Evolutionary conservation across 2,329 filamentous ascomycete species (phyloP).

Genomic region (Alternaria tenuissima): DNA sequence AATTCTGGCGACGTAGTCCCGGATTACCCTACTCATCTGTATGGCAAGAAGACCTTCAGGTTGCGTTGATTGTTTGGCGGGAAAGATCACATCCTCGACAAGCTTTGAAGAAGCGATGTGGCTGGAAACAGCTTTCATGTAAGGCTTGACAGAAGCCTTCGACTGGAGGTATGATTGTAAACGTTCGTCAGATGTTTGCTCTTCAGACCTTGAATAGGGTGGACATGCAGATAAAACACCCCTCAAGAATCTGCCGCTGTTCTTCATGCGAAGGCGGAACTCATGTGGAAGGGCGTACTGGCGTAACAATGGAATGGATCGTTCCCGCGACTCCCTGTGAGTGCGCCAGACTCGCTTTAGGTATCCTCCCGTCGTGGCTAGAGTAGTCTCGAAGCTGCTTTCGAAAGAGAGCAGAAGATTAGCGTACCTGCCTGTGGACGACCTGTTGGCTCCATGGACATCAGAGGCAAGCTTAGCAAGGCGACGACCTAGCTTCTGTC

Average conservation of each 20-base stretch:
- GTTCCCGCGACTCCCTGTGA: constrained; percentile 35
- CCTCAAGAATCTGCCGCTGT: constrained; percentile 26
- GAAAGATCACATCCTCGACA: constrained; percentile 31
- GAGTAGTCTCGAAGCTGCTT: constrained; percentile 20
- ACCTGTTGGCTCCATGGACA: background rate
- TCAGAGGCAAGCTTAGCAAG: constrained; percentile 65
- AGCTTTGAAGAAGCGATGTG: constrained; percentile 23
- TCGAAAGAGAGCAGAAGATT: constrained; percentile 9
- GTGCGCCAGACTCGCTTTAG: constrained; percentile 33
- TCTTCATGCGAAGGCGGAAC: constrained; percentile 26
- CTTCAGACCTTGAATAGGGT: background rate
- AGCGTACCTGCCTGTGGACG: background rate
- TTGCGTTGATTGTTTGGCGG: constrained; percentile 37
- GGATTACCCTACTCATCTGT: constrained; percentile 54
- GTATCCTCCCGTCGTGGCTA: constrained; percentile 22
- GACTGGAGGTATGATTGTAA: constrained; percentile 26
- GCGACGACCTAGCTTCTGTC: constrained; percentile 64
- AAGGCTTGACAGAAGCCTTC: constrained; percentile 26
- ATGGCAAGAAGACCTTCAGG: constrained; percentile 3
- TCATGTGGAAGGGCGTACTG: constrained; percentile 38
- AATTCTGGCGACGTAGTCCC: constrained; percentile 17
- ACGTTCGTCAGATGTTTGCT: constrained; percentile 16
- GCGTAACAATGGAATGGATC: constrained; percentile 56
- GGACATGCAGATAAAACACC: constrained; percentile 3
- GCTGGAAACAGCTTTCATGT: constrained; percentile 13